A percentile compares a stretch with the other conserved stretches of the same genome.
These are phyloP conservation scores for Pythium vanterpoolii DNA, from an alignment of 352 stramenopile genomes.

Conservation along the genomic window DNA sequence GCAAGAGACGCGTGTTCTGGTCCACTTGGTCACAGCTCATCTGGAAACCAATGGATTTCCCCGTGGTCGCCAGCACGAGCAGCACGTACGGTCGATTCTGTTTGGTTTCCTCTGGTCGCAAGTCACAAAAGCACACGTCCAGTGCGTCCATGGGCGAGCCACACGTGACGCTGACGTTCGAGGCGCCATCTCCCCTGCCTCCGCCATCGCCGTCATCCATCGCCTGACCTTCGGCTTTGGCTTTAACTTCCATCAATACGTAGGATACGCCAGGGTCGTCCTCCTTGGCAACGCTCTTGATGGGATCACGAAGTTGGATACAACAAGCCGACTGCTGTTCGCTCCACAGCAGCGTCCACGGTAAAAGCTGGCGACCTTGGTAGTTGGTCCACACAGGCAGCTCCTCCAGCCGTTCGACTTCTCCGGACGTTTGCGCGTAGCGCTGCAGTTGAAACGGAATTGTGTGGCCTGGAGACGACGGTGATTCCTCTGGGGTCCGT, in stretches of 20 bases:
- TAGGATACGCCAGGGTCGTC: slow-evolving; percentile 35
- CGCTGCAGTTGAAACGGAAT: slow-evolving; percentile 43
- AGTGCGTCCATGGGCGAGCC: slow-evolving; percentile 47
- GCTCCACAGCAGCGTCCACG: slow-evolving; percentile 44
- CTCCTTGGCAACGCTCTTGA: not conserved
- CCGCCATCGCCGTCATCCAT: slow-evolving; percentile 11
- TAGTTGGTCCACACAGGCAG: slow-evolving; percentile 60
- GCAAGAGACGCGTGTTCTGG: slow-evolving; percentile 25
- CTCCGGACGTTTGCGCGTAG: slow-evolving; percentile 45
- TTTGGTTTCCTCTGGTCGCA: slow-evolving; percentile 18
- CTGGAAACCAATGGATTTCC: slow-evolving; percentile 51
- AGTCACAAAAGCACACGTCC: slow-evolving; percentile 52
- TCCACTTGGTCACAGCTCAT: slow-evolving; percentile 36
- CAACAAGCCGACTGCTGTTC: slow-evolving; percentile 41
- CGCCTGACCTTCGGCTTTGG: not conserved
- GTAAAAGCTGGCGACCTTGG: slow-evolving; percentile 39
- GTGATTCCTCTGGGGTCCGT: slow-evolving; percentile 10
- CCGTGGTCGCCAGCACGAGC: slow-evolving; percentile 46
- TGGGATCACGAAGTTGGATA: slow-evolving; percentile 42
- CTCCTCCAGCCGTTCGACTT: slow-evolving; percentile 42
- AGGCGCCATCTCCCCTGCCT: slow-evolving; percentile 2
- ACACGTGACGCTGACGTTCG: slow-evolving; percentile 20
- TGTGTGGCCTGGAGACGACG: not conserved
- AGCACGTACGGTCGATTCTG: slow-evolving; percentile 32
- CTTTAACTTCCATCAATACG: slow-evolving; percentile 41